Evolutionary conservation across 306 rosid species (phyloP).

Genomic region (Pyrus betulifolia): DNA sequence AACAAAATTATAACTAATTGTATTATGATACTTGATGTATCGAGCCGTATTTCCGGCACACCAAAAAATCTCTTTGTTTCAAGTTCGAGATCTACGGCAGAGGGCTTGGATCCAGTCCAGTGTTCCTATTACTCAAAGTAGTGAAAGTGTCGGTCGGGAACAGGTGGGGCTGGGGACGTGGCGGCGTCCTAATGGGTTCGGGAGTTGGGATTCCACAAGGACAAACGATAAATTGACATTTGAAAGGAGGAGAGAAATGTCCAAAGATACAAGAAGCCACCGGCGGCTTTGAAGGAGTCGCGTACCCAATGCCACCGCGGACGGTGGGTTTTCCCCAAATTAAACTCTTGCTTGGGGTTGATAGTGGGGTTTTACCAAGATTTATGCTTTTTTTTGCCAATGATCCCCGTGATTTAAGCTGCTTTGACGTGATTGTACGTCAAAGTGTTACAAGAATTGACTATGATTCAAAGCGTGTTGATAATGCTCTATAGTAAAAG

Average conservation of each 20-base stretch:
- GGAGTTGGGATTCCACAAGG: background rate
- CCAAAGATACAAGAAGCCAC: background rate
- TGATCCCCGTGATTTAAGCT: background rate
- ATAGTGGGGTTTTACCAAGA: background rate
- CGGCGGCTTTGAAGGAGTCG: constrained; percentile 15
- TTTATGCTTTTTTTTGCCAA: background rate
- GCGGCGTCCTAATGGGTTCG: background rate
- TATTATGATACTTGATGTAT: no score
- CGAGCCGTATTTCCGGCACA: no score
- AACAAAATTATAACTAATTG: no score
- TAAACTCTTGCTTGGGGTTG: background rate
- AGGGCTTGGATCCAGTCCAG: background rate
- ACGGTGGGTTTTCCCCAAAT: background rate
- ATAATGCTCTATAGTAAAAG: no score
- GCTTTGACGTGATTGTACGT: background rate
- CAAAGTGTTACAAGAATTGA: background rate
- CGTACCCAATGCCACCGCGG: background rate
- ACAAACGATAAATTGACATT: background rate
- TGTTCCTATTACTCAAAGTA: background rate
- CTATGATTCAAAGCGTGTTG: background rate
- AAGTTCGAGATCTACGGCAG: background rate
- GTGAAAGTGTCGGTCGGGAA: background rate
- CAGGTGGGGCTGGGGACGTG: background rate
- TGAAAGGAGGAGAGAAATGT: background rate
- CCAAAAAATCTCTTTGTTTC: no score